Percentiles rank a stretch among this genome's conserved stretches.
phyloP scores from a whole-genome alignment of 2,329 filamentous ascomycete genomes.

The Tolypocladium guangdongense region DNA sequence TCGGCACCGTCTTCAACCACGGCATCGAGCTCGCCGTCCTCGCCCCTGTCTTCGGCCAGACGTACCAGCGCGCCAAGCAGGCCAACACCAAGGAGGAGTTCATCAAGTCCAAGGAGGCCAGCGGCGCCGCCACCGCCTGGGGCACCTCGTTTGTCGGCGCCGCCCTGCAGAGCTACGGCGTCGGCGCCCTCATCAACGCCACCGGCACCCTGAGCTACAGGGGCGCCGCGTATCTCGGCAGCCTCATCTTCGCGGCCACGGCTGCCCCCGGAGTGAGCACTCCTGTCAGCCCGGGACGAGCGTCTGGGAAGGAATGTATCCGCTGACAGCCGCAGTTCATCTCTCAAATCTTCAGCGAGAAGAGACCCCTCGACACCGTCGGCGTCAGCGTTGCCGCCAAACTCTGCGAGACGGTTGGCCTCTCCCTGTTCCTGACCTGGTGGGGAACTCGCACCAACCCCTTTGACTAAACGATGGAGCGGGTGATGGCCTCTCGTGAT shows the following conservation, averaged over 20 bases:
- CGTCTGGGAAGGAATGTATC: too few species aligned
- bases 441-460: conserved; percentile 95
- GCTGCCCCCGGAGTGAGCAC: conserved; percentile 68
- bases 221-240: conserved; percentile 87
- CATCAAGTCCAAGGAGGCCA: conserved; percentile 83
- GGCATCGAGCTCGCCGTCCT: conserved; percentile 79
- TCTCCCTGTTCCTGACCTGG: conserved; percentile 89
- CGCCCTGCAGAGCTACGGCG: conserved; percentile 78
- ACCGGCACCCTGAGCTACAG: conserved; percentile 94
- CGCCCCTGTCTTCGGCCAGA: conserved; percentile 82
- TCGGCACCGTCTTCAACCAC: conserved; percentile 95
- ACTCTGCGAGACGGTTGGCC: conserved; percentile 83
- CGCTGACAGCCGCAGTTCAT: conserved; percentile 52
- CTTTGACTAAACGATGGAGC: conserved; percentile 54
- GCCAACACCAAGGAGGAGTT: conserved; percentile 97
- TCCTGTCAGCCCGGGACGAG: neutral
- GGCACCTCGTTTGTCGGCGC: conserved; percentile 84
- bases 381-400: conserved; percentile 76
- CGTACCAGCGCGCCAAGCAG: conserved; percentile 83
- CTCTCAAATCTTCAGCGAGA: conserved; percentile 79
- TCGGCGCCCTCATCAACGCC: conserved; percentile 85
- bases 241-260: conserved; percentile 82
- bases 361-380: conserved; percentile 81
- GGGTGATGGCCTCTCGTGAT: neutral
- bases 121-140: conserved; percentile 78